Conservation (phyloP, 139 green algal species). For the Nannochloris sp. region DNA sequence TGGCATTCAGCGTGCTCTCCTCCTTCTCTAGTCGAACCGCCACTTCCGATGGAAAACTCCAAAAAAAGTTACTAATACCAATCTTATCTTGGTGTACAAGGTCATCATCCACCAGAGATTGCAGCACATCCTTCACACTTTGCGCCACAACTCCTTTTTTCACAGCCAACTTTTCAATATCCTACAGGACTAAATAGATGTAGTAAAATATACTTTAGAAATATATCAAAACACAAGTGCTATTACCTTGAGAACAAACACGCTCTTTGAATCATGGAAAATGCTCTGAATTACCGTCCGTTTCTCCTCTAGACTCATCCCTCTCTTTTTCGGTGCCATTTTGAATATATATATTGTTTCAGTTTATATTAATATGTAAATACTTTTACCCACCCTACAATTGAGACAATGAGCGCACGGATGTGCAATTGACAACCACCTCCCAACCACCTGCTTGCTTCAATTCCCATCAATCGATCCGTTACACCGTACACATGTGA, state of each 20-base stretch:
- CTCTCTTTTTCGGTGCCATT: slow-evolving; percentile 37
- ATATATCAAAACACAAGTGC: background rate
- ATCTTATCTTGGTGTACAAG: slow-evolving; percentile 72
- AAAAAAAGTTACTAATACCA: slow-evolving; percentile 70
- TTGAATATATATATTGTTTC: slow-evolving; percentile 14
- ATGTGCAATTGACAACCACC: too few relatives aligned
- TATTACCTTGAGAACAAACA: slow-evolving; percentile 52
- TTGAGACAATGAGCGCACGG: too few relatives aligned
- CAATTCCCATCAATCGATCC: too few relatives aligned
- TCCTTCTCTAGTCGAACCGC: slow-evolving; percentile 42
- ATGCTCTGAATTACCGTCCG: slow-evolving; percentile 47
- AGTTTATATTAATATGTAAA: too few relatives aligned
- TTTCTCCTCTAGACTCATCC: slow-evolving; percentile 69
- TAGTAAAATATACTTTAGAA: too few relatives aligned
- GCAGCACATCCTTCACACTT: slow-evolving; percentile 67
- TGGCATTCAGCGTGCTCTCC: slow-evolving; percentile 8
- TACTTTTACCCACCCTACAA: too few relatives aligned
- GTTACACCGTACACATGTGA: too few relatives aligned
- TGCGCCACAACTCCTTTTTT: slow-evolving; percentile 65
- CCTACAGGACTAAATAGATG: background rate
- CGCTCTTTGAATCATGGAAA: slow-evolving; percentile 59
- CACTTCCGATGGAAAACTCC: slow-evolving; percentile 62
- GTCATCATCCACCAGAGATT: slow-evolving; percentile 66
- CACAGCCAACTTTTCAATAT: slow-evolving; percentile 61
- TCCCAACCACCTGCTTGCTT: too few relatives aligned